Base-by-base conservation (phyloP, 352 stramenopile species). In the Globisporangium alternatum region DNA sequence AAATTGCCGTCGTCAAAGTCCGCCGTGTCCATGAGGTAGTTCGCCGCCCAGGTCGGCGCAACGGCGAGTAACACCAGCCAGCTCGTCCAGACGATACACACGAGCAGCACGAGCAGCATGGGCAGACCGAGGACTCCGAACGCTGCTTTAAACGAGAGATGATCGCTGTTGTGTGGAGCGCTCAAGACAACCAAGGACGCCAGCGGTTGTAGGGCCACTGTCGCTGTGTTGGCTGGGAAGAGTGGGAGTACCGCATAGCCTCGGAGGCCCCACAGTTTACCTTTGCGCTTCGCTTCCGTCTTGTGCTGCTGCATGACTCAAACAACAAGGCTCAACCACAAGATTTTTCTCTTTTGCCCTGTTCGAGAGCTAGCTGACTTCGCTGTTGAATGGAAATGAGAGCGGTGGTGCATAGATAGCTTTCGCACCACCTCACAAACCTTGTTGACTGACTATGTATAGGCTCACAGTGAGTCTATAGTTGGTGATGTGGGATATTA, bases 1-100 rank as follows among this genome's bases (percentile, higher is more conserved):
- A 85, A 88, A 2, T 79, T 58, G 2, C 77, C 77, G 39, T 85
- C 56, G 47, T 86, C 77, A 31, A 85, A 78, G 22, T 71, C 60
- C 4, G 21, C 43, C 0, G 77, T 86, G 60, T 80, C 59, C 77
- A 86, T 85, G 33, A 86, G 55, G 39, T 76, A 79, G 49, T 86
- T 86, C 3, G 70, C 77, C 0, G 67, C 67, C 1, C 54, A 60
- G 10, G 75, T 82, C 0, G 77, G 76, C 4, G 57, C 41, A 1
- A 62, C 28, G 10, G 72, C 64, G 7, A 87, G 60, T 25, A 73
- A 19, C 1, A 72, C 64, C 15, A 84, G 61, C 61, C 73, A 77
- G 1, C 41, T 41, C 1, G 69, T 78, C 77, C 77, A 84, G 1
- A 47, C 31, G 21, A 74, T 61, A 0, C 72, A 76, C 3, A 70